phyloP scores from a whole-genome alignment of 371 early-diverging fungal genomes.

The Parasitella parasitica region DNA sequence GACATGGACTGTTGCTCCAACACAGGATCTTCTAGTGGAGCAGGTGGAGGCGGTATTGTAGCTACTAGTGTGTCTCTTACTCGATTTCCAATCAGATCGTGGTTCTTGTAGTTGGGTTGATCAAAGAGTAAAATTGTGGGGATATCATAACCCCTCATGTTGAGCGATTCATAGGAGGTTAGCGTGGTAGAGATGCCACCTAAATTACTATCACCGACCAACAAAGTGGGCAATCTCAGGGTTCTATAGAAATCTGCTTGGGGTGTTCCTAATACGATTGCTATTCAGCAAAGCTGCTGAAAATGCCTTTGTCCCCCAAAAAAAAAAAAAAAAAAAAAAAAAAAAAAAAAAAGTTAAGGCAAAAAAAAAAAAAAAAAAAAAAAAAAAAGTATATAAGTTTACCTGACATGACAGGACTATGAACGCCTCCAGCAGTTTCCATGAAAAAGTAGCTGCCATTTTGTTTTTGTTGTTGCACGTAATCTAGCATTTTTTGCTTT shows the following conservation, averaged over 20 bases:
- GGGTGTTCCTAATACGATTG: constrained; percentile 45
- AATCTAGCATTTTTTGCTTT: constrained; percentile 37
- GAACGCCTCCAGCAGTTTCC: constrained; percentile 77
- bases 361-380: too few species aligned
- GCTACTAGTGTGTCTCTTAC: constrained; percentile 28
- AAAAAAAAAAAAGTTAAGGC: too few species aligned
- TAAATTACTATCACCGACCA: constrained; percentile 75
- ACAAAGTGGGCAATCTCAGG: constrained; percentile 67
- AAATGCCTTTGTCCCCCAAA: background rate
- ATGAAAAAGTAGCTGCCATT: constrained; percentile 55
- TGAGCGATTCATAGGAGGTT: constrained; percentile 71
- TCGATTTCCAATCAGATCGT: constrained; percentile 40
- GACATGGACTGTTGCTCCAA: constrained; percentile 52
- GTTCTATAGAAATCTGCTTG: constrained; percentile 77
- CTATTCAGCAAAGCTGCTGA: background rate
- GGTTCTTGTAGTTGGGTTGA: constrained; percentile 62
- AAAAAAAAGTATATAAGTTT: too few species aligned
- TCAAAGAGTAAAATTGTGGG: constrained; percentile 67
- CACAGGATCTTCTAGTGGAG: constrained; percentile 37
- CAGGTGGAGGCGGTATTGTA: constrained; percentile 58
- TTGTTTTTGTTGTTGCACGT: constrained; percentile 27
- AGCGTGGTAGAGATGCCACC: constrained; percentile 85
- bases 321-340: background rate
- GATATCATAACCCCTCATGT: constrained; percentile 73
- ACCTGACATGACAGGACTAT: constrained; percentile 81